These are phyloP conservation scores for Globisporangium sylvaticum DNA, from an alignment of 352 stramenopile genomes.

Conservation along the genomic window DNA sequence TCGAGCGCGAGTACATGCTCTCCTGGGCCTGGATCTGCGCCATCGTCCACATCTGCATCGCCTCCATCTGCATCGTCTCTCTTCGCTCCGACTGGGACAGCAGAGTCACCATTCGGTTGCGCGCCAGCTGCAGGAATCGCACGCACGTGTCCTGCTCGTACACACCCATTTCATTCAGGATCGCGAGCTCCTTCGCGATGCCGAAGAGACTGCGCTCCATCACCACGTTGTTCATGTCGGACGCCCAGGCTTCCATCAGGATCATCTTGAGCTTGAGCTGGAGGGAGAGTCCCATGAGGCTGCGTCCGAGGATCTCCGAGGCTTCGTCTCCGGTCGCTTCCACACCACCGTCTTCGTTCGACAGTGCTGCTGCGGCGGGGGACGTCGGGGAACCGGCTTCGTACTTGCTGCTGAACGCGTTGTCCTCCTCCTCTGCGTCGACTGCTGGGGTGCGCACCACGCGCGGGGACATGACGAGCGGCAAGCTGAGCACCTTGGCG, in stretches of 20 bases:
- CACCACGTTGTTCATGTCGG: conserved; percentile 84
- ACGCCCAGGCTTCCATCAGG: conserved; percentile 75
- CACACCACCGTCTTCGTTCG: conserved; percentile 13
- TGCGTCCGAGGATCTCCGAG: conserved; percentile 42
- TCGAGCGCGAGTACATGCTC: conserved; percentile 31
- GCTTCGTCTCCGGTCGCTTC: conserved; percentile 22
- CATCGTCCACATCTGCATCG: conserved; percentile 74
- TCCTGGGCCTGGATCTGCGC: conserved; percentile 66
- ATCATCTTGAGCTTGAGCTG: conserved; percentile 87
- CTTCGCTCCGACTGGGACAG: conserved; percentile 53
- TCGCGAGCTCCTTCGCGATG: conserved; percentile 78
- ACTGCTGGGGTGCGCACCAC: conserved; percentile 21
- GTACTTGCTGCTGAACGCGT: conserved; percentile 18
- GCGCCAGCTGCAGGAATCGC: conserved; percentile 70
- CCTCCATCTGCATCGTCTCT: conserved; percentile 64
- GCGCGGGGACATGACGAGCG: conserved; percentile 32
- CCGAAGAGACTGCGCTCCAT: conserved; percentile 83
- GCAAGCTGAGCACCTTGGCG: conserved; percentile 52
- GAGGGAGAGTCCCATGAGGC: conserved; percentile 72
- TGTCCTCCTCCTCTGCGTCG: conserved; percentile 16
- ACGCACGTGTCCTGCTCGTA: conserved; percentile 76
- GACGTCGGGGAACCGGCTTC: conserved; percentile 14
- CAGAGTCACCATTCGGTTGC: conserved; percentile 57
- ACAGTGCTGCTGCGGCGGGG: conserved; percentile 7
- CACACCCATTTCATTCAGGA: conserved; percentile 69